Percentiles rank a stretch among this genome's conserved stretches.
These are phyloP conservation scores for Acarospora socialis DNA, from an alignment of 2,329 filamentous ascomycete species.

Conservation along the genomic window DNA sequence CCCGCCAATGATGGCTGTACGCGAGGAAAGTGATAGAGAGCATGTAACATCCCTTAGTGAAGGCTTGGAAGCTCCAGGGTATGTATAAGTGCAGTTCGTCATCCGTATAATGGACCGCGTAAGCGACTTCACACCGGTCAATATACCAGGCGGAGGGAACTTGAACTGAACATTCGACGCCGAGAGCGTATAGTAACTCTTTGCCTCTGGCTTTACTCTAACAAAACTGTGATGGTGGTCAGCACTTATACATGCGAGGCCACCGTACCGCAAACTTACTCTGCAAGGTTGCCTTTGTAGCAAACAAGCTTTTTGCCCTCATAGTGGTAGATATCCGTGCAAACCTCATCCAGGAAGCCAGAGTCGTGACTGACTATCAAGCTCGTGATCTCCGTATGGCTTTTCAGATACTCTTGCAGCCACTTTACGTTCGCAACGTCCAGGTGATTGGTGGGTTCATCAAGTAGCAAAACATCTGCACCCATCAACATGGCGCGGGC, in stretches of 20 bases:
- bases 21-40: constrained; percentile 73
- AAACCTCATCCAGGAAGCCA: constrained; percentile 89
- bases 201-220: constrained; percentile 77
- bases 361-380: constrained; percentile 98
- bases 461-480: constrained; percentile 88
- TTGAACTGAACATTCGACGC: constrained; percentile 87
- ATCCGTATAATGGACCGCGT: constrained; percentile 93
- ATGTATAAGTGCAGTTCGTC: constrained; percentile 82
- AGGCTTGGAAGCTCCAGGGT: constrained; percentile 76
- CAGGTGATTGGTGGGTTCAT: constrained; percentile 98
- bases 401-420: constrained; percentile 89
- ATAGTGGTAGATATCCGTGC: constrained; percentile 98
- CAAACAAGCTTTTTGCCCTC: constrained; percentile 80
- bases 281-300: constrained; percentile 37
- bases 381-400: constrained; percentile 91
- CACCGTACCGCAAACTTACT: constrained; percentile 19
- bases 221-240: constrained; percentile 46
- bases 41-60: constrained; percentile 82
- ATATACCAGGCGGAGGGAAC: constrained; percentile 88
- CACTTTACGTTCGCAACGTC: constrained; percentile 94
- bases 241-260: constrained; percentile 5
- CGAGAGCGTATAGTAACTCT: constrained; percentile 94
- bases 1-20: constrained; percentile 89
- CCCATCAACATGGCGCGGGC: constrained; percentile 92
- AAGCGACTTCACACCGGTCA: constrained; percentile 87